Evolutionary conservation across 176 grass and related monocot genomes (phyloP), one percentile per base, ranked within the genome.

Genomic region (Leersia perrieri): DNA sequence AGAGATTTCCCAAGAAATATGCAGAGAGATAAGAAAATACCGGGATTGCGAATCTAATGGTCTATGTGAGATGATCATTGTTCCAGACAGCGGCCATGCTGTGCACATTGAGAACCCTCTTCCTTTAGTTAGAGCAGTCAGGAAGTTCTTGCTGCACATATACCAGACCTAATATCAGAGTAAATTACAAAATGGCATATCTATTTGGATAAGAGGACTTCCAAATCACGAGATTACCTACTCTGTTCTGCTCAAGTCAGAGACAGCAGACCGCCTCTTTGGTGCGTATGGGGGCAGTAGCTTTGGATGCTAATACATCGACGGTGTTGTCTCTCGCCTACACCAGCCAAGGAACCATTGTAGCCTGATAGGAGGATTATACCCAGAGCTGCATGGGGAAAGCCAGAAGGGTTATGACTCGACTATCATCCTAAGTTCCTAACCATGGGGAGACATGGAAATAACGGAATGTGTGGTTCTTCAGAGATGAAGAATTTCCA

Each of bases 41-140:
- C 34, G 26, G 11, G 58, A 82, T 42, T 42, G 69, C 71, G 67
- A 79, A 86, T 68, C 73, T 58, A 66, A 78, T 49, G 74, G 13
- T 32, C 82, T 87, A 26, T 89, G 81, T 31, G 88, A 98, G 60
- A 73, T 89, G 83, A 33, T 91, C 11, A 33, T 94, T 67, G 82
- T 94, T 72, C 95, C 88, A 44, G 83, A 94, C 15, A 91, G 86
- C 72, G 95, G 95, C 9, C 92, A 98, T 72, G 95, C 92, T 55
- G 92, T 98, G 42, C 95, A 98, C 81, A 74, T 94, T 27, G 95
- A 98, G 84, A 94, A 94, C 31, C 92, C 95, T 87, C 92, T 98
- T 42, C 80, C 88, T 8, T 70, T 98, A 75, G 88, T 98, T 36
- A 86, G 93, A 63, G 90, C 90, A 34, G 69, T 98, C 38, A 88